Conservation (phyloP, 805 yeast genomes). For the Barnettozyma pratensis region DNA sequence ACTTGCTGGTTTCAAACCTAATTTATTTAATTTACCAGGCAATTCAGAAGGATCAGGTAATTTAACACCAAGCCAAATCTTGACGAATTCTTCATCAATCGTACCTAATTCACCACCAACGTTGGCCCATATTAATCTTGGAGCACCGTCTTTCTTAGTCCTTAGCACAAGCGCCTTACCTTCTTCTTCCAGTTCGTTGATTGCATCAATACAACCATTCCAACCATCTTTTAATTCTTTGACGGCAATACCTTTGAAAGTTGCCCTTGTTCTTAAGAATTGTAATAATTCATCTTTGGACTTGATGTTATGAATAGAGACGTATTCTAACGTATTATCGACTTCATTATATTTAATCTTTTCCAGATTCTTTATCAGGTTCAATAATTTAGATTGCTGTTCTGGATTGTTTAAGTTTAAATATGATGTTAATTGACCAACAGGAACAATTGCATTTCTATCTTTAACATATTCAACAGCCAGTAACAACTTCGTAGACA, state of each 20-base stretch:
- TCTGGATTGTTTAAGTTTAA: slow-evolving; percentile 39
- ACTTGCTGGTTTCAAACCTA: slow-evolving; percentile 93
- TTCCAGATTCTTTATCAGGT: slow-evolving; percentile 68
- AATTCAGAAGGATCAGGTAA: slow-evolving; percentile 80
- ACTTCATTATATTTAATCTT: slow-evolving; percentile 65
- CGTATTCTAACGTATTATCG: slow-evolving; percentile 70
- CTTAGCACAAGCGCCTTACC: slow-evolving; percentile 77
- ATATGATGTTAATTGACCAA: slow-evolving; percentile 61
- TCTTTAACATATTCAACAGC: slow-evolving; percentile 87
- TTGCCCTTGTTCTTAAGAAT: slow-evolving; percentile 71
- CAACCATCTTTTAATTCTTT: slow-evolving; percentile 80
- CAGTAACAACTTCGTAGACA: slow-evolving; percentile 80
- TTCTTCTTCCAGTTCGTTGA: slow-evolving; percentile 71
- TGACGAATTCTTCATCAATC: slow-evolving; percentile 77
- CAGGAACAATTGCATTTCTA: slow-evolving; percentile 61
- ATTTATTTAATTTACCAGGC: slow-evolving; percentile 69
- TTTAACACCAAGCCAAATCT: slow-evolving; percentile 73
- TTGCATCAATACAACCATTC: slow-evolving; percentile 80
- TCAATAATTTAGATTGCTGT: slow-evolving; percentile 61
- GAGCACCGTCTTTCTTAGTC: slow-evolving; percentile 89
- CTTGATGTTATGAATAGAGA: slow-evolving; percentile 83
- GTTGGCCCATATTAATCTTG: slow-evolving; percentile 91
- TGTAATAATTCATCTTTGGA: slow-evolving; percentile 71
- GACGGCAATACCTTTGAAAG: slow-evolving; percentile 83
- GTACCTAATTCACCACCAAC: slow-evolving; percentile 65